These are phyloP conservation scores for Rhazya stricta DNA, from an alignment of 257 asterid species.

Conservation along the genomic window DNA sequence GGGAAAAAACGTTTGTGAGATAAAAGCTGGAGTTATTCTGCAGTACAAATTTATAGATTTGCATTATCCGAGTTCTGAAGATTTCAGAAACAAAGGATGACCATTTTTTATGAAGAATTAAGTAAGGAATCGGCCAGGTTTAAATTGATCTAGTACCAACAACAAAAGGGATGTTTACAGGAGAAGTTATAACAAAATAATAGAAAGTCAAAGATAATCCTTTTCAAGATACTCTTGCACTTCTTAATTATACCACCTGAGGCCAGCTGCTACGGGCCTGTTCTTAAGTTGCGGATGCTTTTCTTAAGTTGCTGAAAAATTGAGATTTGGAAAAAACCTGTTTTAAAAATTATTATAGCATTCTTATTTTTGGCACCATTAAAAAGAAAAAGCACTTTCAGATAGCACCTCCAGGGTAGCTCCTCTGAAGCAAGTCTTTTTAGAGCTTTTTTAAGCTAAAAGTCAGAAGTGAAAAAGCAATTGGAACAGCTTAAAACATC, in stretches of 20 bases:
- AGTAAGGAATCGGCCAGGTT: neutral
- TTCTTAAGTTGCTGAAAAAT: no score
- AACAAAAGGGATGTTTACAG: neutral
- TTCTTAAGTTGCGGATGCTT: no score
- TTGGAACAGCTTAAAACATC: no score
- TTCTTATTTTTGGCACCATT: no score
- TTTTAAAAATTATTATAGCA: no score
- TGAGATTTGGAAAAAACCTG: no score
- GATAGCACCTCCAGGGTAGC: no score
- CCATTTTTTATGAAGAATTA: neutral
- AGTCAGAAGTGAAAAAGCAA: no score
- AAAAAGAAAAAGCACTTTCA: no score
- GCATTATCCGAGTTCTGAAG: neutral
- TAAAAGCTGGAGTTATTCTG: neutral
- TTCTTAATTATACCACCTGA: conserved; percentile 4
- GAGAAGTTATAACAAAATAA: neutral
- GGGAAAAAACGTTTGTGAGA: neutral
- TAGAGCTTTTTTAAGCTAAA: no score
- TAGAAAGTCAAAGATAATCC: neutral
- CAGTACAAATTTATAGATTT: neutral
- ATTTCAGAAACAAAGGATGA: neutral
- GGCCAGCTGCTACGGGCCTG: neutral
- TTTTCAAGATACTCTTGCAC: neutral
- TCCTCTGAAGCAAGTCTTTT: no score
- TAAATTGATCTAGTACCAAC: neutral